Evolutionary conservation across 108 stramenopile genomes (phyloP).

Genomic region (Conticribra weissflogii): DNA sequence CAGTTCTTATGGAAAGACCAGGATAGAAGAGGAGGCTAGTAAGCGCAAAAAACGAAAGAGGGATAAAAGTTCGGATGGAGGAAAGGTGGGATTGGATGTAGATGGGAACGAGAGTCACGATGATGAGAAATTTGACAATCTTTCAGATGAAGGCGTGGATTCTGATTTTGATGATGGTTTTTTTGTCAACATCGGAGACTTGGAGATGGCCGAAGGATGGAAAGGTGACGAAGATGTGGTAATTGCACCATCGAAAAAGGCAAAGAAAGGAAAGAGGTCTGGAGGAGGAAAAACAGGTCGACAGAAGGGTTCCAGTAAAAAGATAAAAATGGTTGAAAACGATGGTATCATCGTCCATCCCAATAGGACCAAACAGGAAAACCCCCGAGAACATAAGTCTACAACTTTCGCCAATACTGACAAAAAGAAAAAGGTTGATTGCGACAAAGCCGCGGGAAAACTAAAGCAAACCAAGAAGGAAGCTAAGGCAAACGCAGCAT

Average conservation of each 20-base stretch:
- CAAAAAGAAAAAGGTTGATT: background rate
- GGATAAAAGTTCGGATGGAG: constrained; percentile 14
- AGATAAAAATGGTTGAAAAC: background rate
- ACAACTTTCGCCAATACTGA: background rate
- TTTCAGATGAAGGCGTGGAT: constrained; percentile 21
- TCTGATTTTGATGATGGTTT: constrained; percentile 71
- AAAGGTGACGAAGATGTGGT: constrained; percentile 60
- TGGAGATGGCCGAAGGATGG: constrained; percentile 84
- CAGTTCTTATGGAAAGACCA: constrained; percentile 65
- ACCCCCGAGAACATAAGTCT: background rate
- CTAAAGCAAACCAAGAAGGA: constrained; percentile 27
- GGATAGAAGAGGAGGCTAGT: constrained; percentile 71
- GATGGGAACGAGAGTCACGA: background rate
- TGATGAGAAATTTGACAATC: constrained; percentile 10
- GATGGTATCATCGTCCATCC: background rate
- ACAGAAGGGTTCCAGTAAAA: background rate
- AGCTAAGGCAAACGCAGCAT: constrained; percentile 7
- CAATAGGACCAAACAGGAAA: background rate
- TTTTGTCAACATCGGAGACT: constrained; percentile 87
- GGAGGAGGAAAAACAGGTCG: background rate
- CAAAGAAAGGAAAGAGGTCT: background rate
- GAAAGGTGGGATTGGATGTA: background rate
- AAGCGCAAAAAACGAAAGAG: constrained; percentile 16
- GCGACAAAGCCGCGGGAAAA: background rate
- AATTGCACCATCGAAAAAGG: constrained; percentile 10